Conservation (phyloP, 805 yeast genomes). For the Cyberlindnera suaveolens region DNA sequence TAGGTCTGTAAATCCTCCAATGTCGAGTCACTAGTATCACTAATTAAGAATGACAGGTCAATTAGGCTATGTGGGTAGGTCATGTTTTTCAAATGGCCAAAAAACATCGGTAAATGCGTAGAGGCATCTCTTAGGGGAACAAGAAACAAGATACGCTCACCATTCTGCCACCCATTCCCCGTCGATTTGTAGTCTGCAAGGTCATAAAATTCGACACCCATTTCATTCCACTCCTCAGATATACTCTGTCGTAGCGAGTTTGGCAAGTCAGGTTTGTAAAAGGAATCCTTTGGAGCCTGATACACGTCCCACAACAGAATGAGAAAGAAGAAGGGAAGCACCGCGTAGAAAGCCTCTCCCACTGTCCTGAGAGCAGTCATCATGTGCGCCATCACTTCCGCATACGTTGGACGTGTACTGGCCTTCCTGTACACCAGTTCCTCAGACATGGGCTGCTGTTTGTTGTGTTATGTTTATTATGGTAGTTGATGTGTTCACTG, state of each 20-base stretch:
- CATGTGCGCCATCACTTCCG: no score
- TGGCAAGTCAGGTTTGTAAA: constrained; percentile 32
- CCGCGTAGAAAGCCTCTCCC: constrained; percentile 1
- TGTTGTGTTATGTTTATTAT: background rate
- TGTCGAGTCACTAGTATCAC: constrained; percentile 87
- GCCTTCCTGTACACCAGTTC: no score
- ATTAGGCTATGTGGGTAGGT: constrained; percentile 84
- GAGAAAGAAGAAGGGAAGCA: constrained; percentile 12
- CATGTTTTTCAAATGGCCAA: constrained; percentile 69
- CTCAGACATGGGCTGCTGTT: background rate
- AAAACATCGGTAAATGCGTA: constrained; percentile 83
- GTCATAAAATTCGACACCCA: constrained; percentile 64
- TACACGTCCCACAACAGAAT: constrained; percentile 10
- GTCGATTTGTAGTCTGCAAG: constrained; percentile 58
- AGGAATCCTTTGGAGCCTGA: constrained; percentile 1
- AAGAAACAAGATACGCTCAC: constrained; percentile 74
- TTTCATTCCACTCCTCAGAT: constrained; percentile 22
- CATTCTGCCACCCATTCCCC: constrained; percentile 70
- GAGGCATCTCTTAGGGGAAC: constrained; percentile 94
- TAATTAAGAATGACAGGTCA: constrained; percentile 78
- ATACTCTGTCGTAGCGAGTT: constrained; percentile 23
- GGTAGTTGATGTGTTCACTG: no score
- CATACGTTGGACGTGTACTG: no score
- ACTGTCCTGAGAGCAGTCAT: background rate
- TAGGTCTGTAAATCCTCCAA: constrained; percentile 57